phyloP scores from a whole-genome alignment of 495 filamentous ascomycete species.

The Aspergillus kassunensis region DNA sequence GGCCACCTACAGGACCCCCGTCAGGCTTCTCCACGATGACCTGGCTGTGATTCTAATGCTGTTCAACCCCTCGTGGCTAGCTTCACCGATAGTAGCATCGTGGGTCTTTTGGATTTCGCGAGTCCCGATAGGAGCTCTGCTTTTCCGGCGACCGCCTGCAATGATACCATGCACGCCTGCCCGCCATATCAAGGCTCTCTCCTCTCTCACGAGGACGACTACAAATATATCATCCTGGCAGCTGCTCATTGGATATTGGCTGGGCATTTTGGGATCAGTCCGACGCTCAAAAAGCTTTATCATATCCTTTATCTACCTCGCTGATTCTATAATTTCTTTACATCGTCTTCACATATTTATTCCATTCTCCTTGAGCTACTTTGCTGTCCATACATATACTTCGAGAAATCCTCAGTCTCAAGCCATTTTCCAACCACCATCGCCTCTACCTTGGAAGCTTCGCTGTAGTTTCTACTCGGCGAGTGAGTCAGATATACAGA shows the following conservation, averaged over 20 bases:
- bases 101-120: slow-evolving; percentile 11
- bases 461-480: slow-evolving; percentile 12
- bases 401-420: too few relatives aligned
- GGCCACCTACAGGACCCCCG: slow-evolving; percentile 21
- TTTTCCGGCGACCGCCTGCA: slow-evolving; percentile 15
- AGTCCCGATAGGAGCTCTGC: slow-evolving; percentile 12
- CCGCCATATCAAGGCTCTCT: slow-evolving; percentile 14
- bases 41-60: slow-evolving; percentile 25
- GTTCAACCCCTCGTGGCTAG: slow-evolving; percentile 17
- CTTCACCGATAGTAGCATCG: slow-evolving; percentile 27
- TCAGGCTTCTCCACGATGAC: slow-evolving; percentile 37
- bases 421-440: not conserved
- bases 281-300: slow-evolving; percentile 1
- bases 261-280: slow-evolving; percentile 21
- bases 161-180: slow-evolving; percentile 19
- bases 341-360: slow-evolving; percentile 8
- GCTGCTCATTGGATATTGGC: slow-evolving; percentile 16
- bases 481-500: slow-evolving; percentile 6
- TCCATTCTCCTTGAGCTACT: not conserved
- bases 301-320: not conserved
- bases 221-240: slow-evolving; percentile 9
- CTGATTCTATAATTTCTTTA: not conserved
- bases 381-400: not conserved
- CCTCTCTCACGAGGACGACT: slow-evolving; percentile 10
- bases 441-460: not conserved